Conservation (phyloP, 495 filamentous ascomycete species). For the Tuber umbilicatum region DNA sequence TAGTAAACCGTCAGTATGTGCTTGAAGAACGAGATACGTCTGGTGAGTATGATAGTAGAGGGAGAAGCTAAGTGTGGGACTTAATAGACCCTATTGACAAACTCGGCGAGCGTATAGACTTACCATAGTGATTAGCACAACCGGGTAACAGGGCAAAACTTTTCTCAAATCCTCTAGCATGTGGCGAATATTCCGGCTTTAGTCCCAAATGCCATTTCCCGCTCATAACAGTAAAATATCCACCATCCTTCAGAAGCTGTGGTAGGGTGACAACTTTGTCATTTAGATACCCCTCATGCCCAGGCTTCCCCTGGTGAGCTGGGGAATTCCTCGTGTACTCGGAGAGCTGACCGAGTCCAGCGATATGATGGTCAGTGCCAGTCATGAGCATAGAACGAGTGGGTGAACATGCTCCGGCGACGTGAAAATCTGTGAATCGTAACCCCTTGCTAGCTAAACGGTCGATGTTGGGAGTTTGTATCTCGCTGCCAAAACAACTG, state of each 20-base stretch:
- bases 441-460: constrained; percentile 52
- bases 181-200: constrained; percentile 45
- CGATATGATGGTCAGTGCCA: constrained; percentile 52
- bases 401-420: constrained; percentile 59
- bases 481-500: constrained; percentile 58
- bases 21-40: neutral
- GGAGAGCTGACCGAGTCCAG: constrained; percentile 48
- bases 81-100: neutral
- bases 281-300: constrained; percentile 62
- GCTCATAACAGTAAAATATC: constrained; percentile 58
- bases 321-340: constrained; percentile 43
- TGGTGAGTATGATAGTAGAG: neutral
- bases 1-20: constrained; percentile 22
- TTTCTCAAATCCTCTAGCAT: constrained; percentile 47
- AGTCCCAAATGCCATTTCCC: constrained; percentile 57
- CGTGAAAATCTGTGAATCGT: constrained; percentile 58
- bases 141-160: constrained; percentile 47
- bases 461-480: constrained; percentile 57
- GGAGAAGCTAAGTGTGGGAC: constrained; percentile 17
- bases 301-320: constrained; percentile 49
- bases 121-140: constrained; percentile 56
- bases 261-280: constrained; percentile 57
- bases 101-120: constrained; percentile 10
- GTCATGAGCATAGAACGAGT: constrained; percentile 57
- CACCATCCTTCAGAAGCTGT: constrained; percentile 55